phyloP scores from a whole-genome alignment of 139 green algal genomes.

The Coelastrella sp. region DNA sequence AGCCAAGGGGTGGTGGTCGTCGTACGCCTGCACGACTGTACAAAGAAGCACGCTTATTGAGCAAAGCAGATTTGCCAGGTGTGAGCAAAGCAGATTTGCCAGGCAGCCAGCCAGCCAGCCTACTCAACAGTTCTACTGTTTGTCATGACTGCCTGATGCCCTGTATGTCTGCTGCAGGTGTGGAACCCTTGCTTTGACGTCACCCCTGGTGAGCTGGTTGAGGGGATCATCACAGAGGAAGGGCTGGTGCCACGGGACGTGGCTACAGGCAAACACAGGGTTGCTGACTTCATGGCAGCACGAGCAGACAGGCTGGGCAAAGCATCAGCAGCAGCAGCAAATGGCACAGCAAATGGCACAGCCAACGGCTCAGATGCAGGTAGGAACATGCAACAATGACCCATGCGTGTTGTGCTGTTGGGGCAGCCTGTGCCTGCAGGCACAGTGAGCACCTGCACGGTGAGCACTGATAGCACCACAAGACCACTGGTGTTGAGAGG shows the following conservation, averaged over 20 bases:
- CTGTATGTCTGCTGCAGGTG: constrained; percentile 46
- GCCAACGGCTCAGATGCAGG: background rate
- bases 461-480: too few species aligned
- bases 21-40: too few species aligned
- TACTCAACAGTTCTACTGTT: background rate
- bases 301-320: constrained; percentile 3
- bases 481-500: too few species aligned
- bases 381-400: too few species aligned
- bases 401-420: too few species aligned
- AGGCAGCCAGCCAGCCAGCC: too few species aligned
- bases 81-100: too few species aligned
- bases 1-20: too few species aligned
- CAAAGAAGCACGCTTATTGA: too few species aligned
- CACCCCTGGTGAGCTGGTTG: constrained; percentile 87
- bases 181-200: constrained; percentile 99
- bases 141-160: background rate
- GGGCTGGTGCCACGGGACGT: constrained; percentile 74
- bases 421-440: too few species aligned
- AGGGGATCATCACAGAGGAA: constrained; percentile 96
- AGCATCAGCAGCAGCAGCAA: background rate
- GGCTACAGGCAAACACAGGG: constrained; percentile 41
- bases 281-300: constrained; percentile 34
- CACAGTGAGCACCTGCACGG: too few species aligned
- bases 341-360: background rate
- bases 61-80: too few species aligned